A percentile compares a stretch with the other conserved stretches of the same genome.
Conservation (phyloP, 139 green algal species). For the Chlamydomonas incerta region DNA sequence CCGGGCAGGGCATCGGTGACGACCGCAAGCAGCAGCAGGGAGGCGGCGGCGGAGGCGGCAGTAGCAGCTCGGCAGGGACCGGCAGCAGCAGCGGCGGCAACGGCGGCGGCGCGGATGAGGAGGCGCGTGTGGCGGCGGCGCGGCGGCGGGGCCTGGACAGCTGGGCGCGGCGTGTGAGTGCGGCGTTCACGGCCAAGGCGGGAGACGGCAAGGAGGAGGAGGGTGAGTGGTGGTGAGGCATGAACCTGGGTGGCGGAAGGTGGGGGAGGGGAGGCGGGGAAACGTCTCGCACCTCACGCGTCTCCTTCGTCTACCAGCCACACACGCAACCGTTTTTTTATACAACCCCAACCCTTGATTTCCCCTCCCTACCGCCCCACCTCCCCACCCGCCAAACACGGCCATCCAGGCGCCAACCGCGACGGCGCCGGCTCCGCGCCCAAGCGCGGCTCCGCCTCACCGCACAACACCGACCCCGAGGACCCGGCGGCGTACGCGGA, state of each 20-base stretch:
- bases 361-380: too few relatives aligned
- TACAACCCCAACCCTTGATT: too few relatives aligned
- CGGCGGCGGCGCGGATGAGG: background rate
- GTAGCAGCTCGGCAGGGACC: background rate
- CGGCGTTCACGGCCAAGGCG: constrained; percentile 23
- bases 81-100: background rate
- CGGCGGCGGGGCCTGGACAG: background rate
- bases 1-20: constrained; percentile 19
- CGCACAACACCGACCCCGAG: background rate
- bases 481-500: constrained; percentile 11
- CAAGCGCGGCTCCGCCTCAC: background rate
- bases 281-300: too few relatives aligned
- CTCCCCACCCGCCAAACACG: too few relatives aligned
- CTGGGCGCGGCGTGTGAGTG: background rate
- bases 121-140: background rate
- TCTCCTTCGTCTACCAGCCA: too few relatives aligned
- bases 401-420: background rate
- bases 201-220: background rate
- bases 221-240: background rate
- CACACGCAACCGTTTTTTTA: too few relatives aligned
- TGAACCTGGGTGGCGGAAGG: background rate
- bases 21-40: background rate
- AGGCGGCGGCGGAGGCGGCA: background rate
- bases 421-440: too few relatives aligned
- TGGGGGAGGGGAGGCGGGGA: too few relatives aligned